These are phyloP conservation scores for Casaregolazyma suthepensis DNA, from an alignment of 1,139 yeast genomes.

Conservation along the genomic window DNA sequence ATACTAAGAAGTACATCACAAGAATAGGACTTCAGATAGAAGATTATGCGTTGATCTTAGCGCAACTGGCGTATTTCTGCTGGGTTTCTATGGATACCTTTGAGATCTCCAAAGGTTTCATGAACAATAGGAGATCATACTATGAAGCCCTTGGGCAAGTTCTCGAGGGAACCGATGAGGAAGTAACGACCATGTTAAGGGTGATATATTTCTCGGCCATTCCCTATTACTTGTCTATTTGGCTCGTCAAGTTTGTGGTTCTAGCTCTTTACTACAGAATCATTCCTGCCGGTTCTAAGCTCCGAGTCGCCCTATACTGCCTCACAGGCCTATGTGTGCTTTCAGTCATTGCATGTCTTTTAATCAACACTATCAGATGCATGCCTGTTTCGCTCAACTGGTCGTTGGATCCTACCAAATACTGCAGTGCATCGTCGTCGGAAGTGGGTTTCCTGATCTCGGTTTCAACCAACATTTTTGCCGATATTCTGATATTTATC, in stretches of 20 bases:
- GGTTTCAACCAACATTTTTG: constrained; percentile 25
- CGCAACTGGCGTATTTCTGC: constrained; percentile 24
- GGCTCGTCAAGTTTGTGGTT: constrained; percentile 29
- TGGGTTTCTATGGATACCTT: constrained; percentile 29
- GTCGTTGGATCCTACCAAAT: constrained; percentile 19
- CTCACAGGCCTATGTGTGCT: constrained; percentile 17
- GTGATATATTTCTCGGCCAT: constrained; percentile 26
- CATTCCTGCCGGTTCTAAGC: constrained; percentile 24
- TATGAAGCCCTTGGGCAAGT: constrained; percentile 19
- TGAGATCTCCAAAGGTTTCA: constrained; percentile 25
- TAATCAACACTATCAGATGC: constrained; percentile 26
- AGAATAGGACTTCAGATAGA: constrained; percentile 27
- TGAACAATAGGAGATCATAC: constrained; percentile 26
- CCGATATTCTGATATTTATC: constrained; percentile 26
- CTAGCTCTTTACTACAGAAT: constrained; percentile 27
- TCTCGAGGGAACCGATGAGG: constrained; percentile 18
- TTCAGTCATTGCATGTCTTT: constrained; percentile 20
- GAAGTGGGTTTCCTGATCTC: constrained; percentile 25
- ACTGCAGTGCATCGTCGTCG: constrained; percentile 29
- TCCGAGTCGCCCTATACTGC: constrained; percentile 21
- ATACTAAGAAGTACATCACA: constrained; percentile 22
- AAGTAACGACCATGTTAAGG: constrained; percentile 22
- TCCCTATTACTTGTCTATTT: constrained; percentile 28
- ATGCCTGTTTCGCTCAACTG: constrained; percentile 28
- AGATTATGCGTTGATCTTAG: constrained; percentile 23